phyloP scores from a whole-genome alignment of 352 stramenopile species.

The Globisporangium acanthophoron region DNA sequence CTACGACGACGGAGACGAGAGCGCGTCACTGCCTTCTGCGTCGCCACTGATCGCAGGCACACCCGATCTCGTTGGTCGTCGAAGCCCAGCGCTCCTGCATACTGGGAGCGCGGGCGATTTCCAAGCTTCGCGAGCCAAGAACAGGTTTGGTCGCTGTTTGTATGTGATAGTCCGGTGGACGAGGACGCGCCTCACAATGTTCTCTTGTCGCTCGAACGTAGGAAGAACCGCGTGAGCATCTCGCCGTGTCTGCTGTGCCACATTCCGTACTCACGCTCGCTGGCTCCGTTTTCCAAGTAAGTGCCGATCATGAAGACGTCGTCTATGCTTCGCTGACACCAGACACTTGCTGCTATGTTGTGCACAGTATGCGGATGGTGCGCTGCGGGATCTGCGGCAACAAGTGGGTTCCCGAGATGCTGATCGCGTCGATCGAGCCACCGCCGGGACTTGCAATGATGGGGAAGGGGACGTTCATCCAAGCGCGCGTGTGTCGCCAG shows the following conservation, averaged over 20 bases:
- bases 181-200: background rate
- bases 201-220: slow-evolving; percentile 6
- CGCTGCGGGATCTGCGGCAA: slow-evolving; percentile 95
- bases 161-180: background rate
- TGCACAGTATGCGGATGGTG: slow-evolving; percentile 92
- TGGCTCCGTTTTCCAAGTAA: slow-evolving; percentile 95
- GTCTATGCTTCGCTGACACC: slow-evolving; percentile 1
- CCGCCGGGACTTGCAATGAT: slow-evolving; percentile 80
- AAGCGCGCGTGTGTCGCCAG: slow-evolving; percentile 93
- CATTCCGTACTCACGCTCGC: slow-evolving; percentile 94
- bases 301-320: slow-evolving; percentile 1
- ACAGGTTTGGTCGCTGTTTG: background rate
- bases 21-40: slow-evolving; percentile 11
- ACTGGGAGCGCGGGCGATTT: slow-evolving; percentile 13
- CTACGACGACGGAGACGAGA: slow-evolving; percentile 40
- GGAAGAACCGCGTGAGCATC: slow-evolving; percentile 35
- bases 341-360: background rate
- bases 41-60: slow-evolving; percentile 32
- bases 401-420: slow-evolving; percentile 97
- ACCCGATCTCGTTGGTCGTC: slow-evolving; percentile 30
- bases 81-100: slow-evolving; percentile 45
- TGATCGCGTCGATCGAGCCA: slow-evolving; percentile 88
- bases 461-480: slow-evolving; percentile 92
- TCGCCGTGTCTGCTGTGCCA: slow-evolving; percentile 94
- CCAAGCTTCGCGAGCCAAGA: background rate